Evolutionary conservation across 306 rosid species (phyloP).

Genomic region (Vicia faba): DNA sequence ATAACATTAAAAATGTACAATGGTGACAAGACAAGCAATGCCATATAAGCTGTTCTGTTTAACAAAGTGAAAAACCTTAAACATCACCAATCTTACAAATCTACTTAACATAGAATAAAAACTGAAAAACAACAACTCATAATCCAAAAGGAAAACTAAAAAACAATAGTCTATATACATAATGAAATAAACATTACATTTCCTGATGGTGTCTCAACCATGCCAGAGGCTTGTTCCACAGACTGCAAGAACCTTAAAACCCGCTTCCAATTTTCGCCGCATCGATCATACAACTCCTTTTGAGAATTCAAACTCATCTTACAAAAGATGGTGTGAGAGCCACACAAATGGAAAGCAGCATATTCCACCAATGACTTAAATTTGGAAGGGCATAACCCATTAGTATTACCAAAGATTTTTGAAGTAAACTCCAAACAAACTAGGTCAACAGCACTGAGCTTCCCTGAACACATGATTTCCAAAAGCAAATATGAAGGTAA

Average conservation of each 20-base stretch:
- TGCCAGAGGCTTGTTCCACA: constrained; percentile 72
- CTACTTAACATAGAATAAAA: neutral
- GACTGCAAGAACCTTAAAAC: constrained; percentile 86
- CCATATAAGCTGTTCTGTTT: constrained; percentile 4
- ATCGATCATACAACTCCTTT: constrained; percentile 68
- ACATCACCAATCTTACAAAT: neutral
- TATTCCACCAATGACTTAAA: constrained; percentile 78
- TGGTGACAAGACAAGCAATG: constrained; percentile 1
- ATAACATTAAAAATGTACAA: neutral
- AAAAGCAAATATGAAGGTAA: constrained; percentile 79
- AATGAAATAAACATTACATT: constrained; percentile 78
- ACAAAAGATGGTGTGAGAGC: constrained; percentile 55
- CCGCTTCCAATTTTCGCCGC: constrained; percentile 81
- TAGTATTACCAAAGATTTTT: constrained; percentile 56
- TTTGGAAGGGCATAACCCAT: constrained; percentile 51
- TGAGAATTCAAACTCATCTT: constrained; percentile 56
- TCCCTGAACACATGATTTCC: constrained; percentile 70
- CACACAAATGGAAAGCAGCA: constrained; percentile 73
- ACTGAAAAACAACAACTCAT: constrained; percentile 25
- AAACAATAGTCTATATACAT: constrained; percentile 19
- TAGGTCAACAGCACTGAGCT: constrained; percentile 75
- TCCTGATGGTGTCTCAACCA: constrained; percentile 89
- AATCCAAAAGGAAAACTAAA: constrained; percentile 27
- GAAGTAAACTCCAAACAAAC: constrained; percentile 80
- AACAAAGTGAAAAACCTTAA: neutral